These are phyloP conservation scores for Leishmania amazonensis DNA, from an alignment of 208 protist species.

Conservation along the genomic window DNA sequence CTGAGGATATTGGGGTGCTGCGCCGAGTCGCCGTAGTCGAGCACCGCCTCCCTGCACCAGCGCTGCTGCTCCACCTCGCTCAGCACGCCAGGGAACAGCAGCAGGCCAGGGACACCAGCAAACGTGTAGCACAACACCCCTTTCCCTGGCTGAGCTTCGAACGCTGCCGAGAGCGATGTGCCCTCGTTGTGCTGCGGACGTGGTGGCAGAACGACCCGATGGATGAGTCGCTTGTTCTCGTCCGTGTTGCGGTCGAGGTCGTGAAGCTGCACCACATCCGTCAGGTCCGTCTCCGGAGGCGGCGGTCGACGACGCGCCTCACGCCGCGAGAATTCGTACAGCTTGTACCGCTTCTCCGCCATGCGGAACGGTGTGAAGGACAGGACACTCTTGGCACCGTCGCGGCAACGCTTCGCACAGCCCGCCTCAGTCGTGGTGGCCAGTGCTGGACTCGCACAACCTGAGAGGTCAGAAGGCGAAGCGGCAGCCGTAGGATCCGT, in stretches of 20 bases:
- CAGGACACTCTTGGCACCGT: slow-evolving; percentile 17
- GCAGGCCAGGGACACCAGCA: slow-evolving; percentile 63
- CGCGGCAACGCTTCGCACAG: slow-evolving; percentile 14
- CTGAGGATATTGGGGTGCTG: slow-evolving; percentile 82
- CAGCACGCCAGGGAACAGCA: slow-evolving; percentile 64
- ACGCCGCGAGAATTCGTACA: slow-evolving; percentile 60
- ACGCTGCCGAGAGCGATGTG: background rate
- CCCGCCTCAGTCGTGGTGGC: background rate
- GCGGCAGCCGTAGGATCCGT: background rate
- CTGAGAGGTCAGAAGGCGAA: background rate
- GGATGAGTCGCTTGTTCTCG: slow-evolving; percentile 46
- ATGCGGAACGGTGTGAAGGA: slow-evolving; percentile 52
- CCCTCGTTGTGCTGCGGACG: too few species aligned
- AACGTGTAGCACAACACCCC: slow-evolving; percentile 71
- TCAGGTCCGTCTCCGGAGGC: slow-evolving; percentile 47
- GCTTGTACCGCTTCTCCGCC: slow-evolving; percentile 70
- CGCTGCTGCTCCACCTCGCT: slow-evolving; percentile 52
- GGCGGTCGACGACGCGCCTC: slow-evolving; percentile 34
- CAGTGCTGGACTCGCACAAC: background rate
- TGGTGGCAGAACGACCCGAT: slow-evolving; percentile 23
- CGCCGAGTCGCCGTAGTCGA: slow-evolving; percentile 62
- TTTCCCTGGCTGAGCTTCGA: background rate
- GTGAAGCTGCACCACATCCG: slow-evolving; percentile 63
- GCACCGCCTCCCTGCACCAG: slow-evolving; percentile 59
- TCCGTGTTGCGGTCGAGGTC: slow-evolving; percentile 60